phyloP scores from a whole-genome alignment of 441 rosid genomes.

The Manihot esculenta region DNA sequence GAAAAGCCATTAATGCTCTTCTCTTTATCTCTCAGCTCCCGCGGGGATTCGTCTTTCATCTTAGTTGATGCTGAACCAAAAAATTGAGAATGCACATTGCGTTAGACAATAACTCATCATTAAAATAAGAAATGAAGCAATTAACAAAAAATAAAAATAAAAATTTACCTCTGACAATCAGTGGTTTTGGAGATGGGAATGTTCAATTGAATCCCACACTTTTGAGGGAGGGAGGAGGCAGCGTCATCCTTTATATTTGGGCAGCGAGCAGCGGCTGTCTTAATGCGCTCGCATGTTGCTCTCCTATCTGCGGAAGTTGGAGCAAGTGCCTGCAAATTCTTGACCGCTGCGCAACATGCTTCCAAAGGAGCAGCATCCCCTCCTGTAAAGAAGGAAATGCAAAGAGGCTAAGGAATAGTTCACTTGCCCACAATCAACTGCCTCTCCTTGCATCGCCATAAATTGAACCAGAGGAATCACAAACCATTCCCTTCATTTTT shows the following conservation, averaged over 20 bases:
- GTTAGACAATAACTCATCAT: neutral
- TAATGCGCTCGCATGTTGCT: constrained; percentile 32
- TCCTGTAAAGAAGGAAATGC: constrained; percentile 27
- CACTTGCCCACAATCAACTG: constrained; percentile 28
- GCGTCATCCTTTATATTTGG: constrained; percentile 28
- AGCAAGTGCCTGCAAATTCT: constrained; percentile 20
- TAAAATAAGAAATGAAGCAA: neutral
- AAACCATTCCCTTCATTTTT: constrained; percentile 27
- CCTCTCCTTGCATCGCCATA: constrained; percentile 25
- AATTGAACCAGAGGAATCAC: constrained; percentile 21
- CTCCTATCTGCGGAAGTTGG: constrained; percentile 25
- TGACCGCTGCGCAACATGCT: constrained; percentile 33
- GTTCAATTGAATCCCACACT: constrained; percentile 26
- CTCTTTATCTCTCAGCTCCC: neutral
- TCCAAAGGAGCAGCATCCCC: constrained; percentile 15
- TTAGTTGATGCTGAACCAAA: neutral
- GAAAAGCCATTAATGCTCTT: too few relatives aligned
- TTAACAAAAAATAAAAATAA: too few relatives aligned
- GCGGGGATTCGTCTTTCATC: neutral
- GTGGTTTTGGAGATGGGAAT: constrained; percentile 35
- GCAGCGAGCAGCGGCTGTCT: constrained; percentile 26
- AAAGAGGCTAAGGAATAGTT: constrained; percentile 13
- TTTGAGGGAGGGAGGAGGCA: constrained; percentile 34
- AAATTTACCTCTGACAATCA: constrained; percentile 26
- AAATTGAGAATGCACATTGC: neutral